Conservation (phyloP, 768 basidiomycete species). For the Ramaria rubella region DNA sequence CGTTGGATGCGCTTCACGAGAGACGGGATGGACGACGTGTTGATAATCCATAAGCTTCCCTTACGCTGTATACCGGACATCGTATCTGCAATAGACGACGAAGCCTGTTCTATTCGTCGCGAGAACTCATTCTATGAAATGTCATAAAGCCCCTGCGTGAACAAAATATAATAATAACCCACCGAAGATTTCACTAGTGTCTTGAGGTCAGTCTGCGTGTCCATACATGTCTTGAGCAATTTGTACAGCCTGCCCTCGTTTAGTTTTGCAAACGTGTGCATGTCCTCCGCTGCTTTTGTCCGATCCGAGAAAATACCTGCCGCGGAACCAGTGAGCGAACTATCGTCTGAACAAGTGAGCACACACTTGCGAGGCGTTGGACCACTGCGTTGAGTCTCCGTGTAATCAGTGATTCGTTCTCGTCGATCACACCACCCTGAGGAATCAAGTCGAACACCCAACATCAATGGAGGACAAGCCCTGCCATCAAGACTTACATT, state of each 20-base stretch:
- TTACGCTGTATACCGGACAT: slow-evolving; percentile 66
- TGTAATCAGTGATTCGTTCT: slow-evolving; percentile 60
- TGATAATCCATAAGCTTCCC: slow-evolving; percentile 65
- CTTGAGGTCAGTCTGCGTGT: slow-evolving; percentile 79
- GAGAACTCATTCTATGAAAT: slow-evolving; percentile 63
- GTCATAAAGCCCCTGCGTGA: background rate
- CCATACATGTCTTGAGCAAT: slow-evolving; percentile 72
- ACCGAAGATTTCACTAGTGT: slow-evolving; percentile 73
- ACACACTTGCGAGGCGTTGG: slow-evolving; percentile 56
- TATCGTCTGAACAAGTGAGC: background rate
- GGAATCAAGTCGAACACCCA: background rate
- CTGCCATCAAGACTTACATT: slow-evolving; percentile 58
- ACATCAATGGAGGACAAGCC: no score
- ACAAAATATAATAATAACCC: slow-evolving; percentile 17
- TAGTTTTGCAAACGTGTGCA: slow-evolving; percentile 74
- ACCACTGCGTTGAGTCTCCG: slow-evolving; percentile 49
- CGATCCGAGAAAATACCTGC: slow-evolving; percentile 59
- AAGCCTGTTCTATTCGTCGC: slow-evolving; percentile 66
- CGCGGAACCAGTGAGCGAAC: background rate
- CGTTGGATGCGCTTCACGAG: slow-evolving; percentile 52
- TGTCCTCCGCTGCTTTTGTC: slow-evolving; percentile 68
- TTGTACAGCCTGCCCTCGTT: slow-evolving; percentile 87
- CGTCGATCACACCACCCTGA: slow-evolving; percentile 88
- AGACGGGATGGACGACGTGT: slow-evolving; percentile 78
- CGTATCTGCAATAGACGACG: slow-evolving; percentile 53